A percentile compares a stretch with the other conserved stretches of the same genome.
These are phyloP conservation scores for Porcisia deanei DNA, from an alignment of 208 protist species.

Conservation along the genomic window DNA sequence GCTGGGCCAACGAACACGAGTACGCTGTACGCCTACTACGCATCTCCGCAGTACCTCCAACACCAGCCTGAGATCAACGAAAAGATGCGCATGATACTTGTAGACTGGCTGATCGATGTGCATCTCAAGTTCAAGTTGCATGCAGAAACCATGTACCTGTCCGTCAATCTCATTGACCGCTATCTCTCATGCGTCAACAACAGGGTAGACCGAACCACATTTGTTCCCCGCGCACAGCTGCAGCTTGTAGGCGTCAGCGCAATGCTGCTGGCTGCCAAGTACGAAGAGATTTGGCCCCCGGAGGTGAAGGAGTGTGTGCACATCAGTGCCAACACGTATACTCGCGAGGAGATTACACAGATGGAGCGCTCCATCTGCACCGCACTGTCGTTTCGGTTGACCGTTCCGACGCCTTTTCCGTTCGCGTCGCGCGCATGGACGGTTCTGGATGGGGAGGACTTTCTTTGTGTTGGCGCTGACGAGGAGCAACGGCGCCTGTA, in stretches of 20 bases:
- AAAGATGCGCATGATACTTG: constrained; percentile 97
- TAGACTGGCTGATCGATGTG: constrained; percentile 99
- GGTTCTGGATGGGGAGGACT: constrained; percentile 69
- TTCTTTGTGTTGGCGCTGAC: constrained; percentile 31
- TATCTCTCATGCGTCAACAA: constrained; percentile 83
- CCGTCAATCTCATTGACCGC: constrained; percentile 97
- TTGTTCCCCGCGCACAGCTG: constrained; percentile 85
- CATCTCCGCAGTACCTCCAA: constrained; percentile 78
- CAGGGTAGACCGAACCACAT: constrained; percentile 54
- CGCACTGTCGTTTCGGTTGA: constrained; percentile 87
- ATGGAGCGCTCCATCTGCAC: constrained; percentile 91
- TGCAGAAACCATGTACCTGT: constrained; percentile 97
- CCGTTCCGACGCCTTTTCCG: constrained; percentile 81
- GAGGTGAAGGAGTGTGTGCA: constrained; percentile 94
- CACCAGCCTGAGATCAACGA: constrained; percentile 95
- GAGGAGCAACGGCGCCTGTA: constrained; percentile 44
- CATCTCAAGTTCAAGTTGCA: constrained; percentile 97
- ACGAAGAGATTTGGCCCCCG: constrained; percentile 95
- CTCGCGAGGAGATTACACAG: constrained; percentile 85
- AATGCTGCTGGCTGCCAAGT: constrained; percentile 93
- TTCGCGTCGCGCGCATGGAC: constrained; percentile 84
- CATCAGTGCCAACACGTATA: constrained; percentile 95
- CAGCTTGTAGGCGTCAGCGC: constrained; percentile 96
- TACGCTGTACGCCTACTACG: constrained; percentile 58
- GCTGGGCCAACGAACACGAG: constrained; percentile 37